Percentiles rank a stretch among this genome's conserved stretches.
phyloP scores from a whole-genome alignment of 768 basidiomycete species.

The Serendipita sp. region DNA sequence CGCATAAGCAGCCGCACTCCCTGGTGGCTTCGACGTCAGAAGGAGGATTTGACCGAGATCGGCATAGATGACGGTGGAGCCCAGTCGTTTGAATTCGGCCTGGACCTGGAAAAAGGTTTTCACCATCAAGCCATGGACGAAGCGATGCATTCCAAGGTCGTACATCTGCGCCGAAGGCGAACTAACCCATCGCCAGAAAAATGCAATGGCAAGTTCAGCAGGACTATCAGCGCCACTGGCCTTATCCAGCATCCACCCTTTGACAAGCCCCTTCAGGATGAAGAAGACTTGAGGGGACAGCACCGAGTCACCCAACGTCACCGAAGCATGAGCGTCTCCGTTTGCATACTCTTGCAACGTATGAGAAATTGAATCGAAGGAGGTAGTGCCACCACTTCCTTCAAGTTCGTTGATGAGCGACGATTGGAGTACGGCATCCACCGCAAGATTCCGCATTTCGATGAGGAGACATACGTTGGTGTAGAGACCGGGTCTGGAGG shows the following conservation, averaged over 20 bases:
- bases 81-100: constrained; percentile 90
- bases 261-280: constrained; percentile 76
- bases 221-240: constrained; percentile 44
- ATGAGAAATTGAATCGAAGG: constrained; percentile 84
- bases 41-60: constrained; percentile 84
- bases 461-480: constrained; percentile 87
- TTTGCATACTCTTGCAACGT: constrained; percentile 81
- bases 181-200: constrained; percentile 97
- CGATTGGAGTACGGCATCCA: constrained; percentile 87
- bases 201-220: constrained; percentile 53
- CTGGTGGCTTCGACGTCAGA: constrained; percentile 89
- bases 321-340: constrained; percentile 45
- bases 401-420: constrained; percentile 94
- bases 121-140: constrained; percentile 89
- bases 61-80: constrained; percentile 84
- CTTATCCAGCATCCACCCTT: constrained; percentile 72
- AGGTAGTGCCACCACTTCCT: constrained; percentile 83
- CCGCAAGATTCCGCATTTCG: constrained; percentile 78
- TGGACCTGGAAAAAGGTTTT: constrained; percentile 95
- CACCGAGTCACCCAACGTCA: constrained; percentile 78
- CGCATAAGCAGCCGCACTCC: constrained; percentile 88
- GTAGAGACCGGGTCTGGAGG: constrained; percentile 72
- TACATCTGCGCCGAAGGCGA: constrained; percentile 74
- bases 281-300: constrained; percentile 76
- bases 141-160: constrained; percentile 84